Conservation (phyloP, 2,329 filamentous ascomycete genomes). For the Fusarium siculi region DNA sequence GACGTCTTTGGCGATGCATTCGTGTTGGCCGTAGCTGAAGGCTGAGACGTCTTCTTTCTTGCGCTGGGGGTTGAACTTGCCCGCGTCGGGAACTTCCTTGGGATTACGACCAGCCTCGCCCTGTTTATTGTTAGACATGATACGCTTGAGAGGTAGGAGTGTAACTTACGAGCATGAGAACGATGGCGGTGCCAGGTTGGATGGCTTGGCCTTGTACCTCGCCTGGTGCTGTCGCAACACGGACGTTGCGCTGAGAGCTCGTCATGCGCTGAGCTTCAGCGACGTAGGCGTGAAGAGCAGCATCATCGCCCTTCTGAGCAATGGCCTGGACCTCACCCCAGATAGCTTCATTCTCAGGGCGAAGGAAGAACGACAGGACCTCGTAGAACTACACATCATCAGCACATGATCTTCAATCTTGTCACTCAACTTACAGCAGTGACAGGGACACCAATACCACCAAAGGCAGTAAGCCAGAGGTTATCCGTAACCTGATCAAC, state of each 20-base stretch:
- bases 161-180: slow-evolving; percentile 54
- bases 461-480: slow-evolving; percentile 55
- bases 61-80: slow-evolving; percentile 56
- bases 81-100: slow-evolving; percentile 50
- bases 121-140: slow-evolving; percentile 41
- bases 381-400: slow-evolving; percentile 54
- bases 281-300: slow-evolving; percentile 51
- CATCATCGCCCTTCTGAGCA: slow-evolving; percentile 50
- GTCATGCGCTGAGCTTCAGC: slow-evolving; percentile 55
- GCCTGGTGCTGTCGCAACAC: slow-evolving; percentile 47
- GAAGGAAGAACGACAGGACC: slow-evolving; percentile 55
- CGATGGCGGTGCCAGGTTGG: slow-evolving; percentile 53
- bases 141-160: accelerated
- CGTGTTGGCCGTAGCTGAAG: slow-evolving; percentile 59
- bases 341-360: slow-evolving; percentile 52
- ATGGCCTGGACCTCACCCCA: slow-evolving; percentile 56
- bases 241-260: slow-evolving; percentile 52
- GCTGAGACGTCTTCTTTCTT: slow-evolving; percentile 53
- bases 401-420: background rate
- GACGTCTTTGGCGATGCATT: slow-evolving; percentile 56
- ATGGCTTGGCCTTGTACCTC: slow-evolving; percentile 53
- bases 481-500: slow-evolving; percentile 50
- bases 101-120: slow-evolving; percentile 53
- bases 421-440: slow-evolving; percentile 47
- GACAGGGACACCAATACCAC: slow-evolving; percentile 53